Evolutionary conservation across 768 basidiomycete species (phyloP).

Genomic region (Leccinellum rugosiceps): DNA sequence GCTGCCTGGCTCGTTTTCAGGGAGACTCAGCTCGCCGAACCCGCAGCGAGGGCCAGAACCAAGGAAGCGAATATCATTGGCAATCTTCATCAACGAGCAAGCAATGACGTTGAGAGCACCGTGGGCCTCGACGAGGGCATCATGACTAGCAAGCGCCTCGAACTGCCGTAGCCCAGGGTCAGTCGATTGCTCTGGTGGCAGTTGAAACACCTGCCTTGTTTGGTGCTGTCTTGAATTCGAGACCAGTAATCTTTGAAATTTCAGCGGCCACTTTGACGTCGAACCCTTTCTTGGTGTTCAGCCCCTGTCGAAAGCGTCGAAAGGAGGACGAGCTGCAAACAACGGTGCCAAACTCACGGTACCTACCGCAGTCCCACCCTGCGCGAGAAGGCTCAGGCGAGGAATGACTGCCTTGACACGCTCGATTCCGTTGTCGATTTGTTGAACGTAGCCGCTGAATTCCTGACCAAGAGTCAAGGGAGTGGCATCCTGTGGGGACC

Average conservation of each 20-base stretch:
- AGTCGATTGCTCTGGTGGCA: not conserved
- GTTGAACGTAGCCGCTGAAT: slow-evolving; percentile 97
- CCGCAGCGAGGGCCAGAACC: slow-evolving; percentile 98
- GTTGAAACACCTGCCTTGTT: slow-evolving; percentile 71
- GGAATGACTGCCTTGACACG: slow-evolving; percentile 80
- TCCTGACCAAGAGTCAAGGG: slow-evolving; percentile 98
- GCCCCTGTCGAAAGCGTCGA: slow-evolving; percentile 52
- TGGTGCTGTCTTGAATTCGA: slow-evolving; percentile 92
- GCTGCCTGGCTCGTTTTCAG: slow-evolving; percentile 98
- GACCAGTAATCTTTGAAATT: slow-evolving; percentile 86
- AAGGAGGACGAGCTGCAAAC: not conserved
- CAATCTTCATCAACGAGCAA: slow-evolving; percentile 99
- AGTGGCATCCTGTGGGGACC: slow-evolving; percentile 76
- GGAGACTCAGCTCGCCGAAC: slow-evolving; percentile 88
- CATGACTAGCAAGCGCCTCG: slow-evolving; percentile 96
- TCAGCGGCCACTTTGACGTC: slow-evolving; percentile 92
- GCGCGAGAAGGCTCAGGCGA: slow-evolving; percentile 84
- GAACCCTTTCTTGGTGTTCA: slow-evolving; percentile 97
- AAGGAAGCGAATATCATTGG: slow-evolving; percentile 97
- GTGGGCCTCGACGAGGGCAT: slow-evolving; percentile 95
- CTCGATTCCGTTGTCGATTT: slow-evolving; percentile 86
- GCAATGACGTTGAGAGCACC: slow-evolving; percentile 95
- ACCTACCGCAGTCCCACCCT: slow-evolving; percentile 98
- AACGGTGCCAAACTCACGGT: slow-evolving; percentile 57
- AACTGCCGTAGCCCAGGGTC: slow-evolving; percentile 52